Conservation (phyloP, 2,329 filamentous ascomycete species). For the Aspergillus uvarum region DNA sequence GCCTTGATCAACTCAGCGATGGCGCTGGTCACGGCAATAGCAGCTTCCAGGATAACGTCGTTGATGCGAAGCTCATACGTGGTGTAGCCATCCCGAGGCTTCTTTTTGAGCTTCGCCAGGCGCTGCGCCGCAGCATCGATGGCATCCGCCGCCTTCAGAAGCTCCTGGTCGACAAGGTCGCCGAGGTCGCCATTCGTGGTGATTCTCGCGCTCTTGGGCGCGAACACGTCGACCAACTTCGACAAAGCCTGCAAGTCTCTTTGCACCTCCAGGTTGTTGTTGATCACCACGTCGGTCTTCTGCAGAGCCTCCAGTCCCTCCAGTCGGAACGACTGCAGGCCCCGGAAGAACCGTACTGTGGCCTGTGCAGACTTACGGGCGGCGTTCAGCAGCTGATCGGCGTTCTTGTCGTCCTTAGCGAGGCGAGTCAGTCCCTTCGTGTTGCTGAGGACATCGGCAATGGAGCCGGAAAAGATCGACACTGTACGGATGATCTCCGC, state of each 20-base stretch:
- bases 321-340: slow-evolving; percentile 87
- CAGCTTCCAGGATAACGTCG: slow-evolving; percentile 90
- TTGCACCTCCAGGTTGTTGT: slow-evolving; percentile 94
- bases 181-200: slow-evolving; percentile 79
- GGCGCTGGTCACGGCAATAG: slow-evolving; percentile 87
- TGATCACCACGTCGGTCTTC: slow-evolving; percentile 96
- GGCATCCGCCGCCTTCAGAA: slow-evolving; percentile 90
- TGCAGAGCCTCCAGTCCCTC: slow-evolving; percentile 86
- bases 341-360: slow-evolving; percentile 92
- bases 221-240: slow-evolving; percentile 88
- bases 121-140: slow-evolving; percentile 90
- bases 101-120: slow-evolving; percentile 88
- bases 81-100: slow-evolving; percentile 91
- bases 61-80: slow-evolving; percentile 96
- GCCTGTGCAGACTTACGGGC: slow-evolving; percentile 81
- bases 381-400: slow-evolving; percentile 77
- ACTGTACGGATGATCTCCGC: slow-evolving; percentile 90
- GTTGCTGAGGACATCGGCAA: slow-evolving; percentile 92
- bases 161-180: slow-evolving; percentile 86
- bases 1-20: slow-evolving; percentile 95
- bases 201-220: slow-evolving; percentile 81
- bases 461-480: slow-evolving; percentile 82
- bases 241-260: slow-evolving; percentile 90
- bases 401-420: slow-evolving; percentile 92
- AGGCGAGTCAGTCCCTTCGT: slow-evolving; percentile 92